Evolutionary conservation across 805 yeast species (phyloP).

Genomic region (Candida peoriensis): DNA sequence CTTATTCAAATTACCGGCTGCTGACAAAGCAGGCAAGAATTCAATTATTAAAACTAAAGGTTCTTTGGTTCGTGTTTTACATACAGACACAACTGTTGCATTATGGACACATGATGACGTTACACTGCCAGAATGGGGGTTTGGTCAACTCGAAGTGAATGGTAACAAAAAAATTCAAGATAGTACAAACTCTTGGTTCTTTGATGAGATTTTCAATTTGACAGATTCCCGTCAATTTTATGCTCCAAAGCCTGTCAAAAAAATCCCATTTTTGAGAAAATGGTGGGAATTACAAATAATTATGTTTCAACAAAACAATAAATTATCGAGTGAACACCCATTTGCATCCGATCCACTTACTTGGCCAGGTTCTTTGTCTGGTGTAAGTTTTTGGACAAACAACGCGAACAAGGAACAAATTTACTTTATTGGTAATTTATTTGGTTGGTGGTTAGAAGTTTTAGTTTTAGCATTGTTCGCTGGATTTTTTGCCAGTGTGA

Average conservation of each 20-base stretch:
- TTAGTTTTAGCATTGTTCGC: slow-evolving; percentile 55
- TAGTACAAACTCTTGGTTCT: slow-evolving; percentile 63
- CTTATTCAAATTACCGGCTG: slow-evolving; percentile 65
- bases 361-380: slow-evolving; percentile 88
- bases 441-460: slow-evolving; percentile 88
- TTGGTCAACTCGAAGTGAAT: slow-evolving; percentile 85
- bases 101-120: slow-evolving; percentile 90
- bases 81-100: slow-evolving; percentile 83
- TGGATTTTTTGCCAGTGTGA: slow-evolving; percentile 67
- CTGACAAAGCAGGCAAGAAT: slow-evolving; percentile 45
- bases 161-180: slow-evolving; percentile 84
- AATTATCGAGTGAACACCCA: slow-evolving; percentile 84
- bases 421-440: slow-evolving; percentile 81
- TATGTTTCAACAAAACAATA: slow-evolving; percentile 93
- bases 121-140: slow-evolving; percentile 92
- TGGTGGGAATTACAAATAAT: slow-evolving; percentile 84
- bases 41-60: slow-evolving; percentile 64
- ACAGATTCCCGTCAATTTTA: slow-evolving; percentile 58
- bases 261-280: slow-evolving; percentile 71
- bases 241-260: slow-evolving; percentile 58
- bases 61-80: slow-evolving; percentile 64
- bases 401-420: slow-evolving; percentile 64
- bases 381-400: slow-evolving; percentile 96
- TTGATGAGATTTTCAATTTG: slow-evolving; percentile 66
- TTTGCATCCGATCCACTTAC: slow-evolving; percentile 87